Conservation (phyloP, 306 rosid genomes). For the Dryas alaskensis region DNA sequence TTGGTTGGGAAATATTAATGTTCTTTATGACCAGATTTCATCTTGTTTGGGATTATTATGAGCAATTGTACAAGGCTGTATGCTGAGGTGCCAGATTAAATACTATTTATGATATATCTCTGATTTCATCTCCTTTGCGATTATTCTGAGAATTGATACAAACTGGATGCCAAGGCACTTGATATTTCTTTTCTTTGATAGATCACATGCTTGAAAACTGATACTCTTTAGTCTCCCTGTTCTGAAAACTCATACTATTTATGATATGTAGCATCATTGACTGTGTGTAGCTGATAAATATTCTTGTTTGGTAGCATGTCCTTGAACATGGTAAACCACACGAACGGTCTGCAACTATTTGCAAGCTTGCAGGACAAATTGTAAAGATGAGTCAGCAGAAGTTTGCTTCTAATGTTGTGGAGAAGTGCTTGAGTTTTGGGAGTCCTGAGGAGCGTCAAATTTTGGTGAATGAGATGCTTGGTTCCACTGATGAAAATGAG, state of each 20-base stretch:
- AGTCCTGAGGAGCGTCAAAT: slow-evolving; percentile 79
- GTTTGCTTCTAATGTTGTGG: slow-evolving; percentile 97
- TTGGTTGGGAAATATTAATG: background rate
- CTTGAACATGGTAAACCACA: slow-evolving; percentile 74
- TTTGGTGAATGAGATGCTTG: slow-evolving; percentile 89
- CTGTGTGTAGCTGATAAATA: slow-evolving; percentile 7
- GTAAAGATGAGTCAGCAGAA: slow-evolving; percentile 98
- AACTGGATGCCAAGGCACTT: background rate
- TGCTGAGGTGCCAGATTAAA: background rate
- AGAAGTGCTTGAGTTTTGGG: slow-evolving; percentile 87
- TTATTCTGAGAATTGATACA: background rate
- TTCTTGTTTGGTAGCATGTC: slow-evolving; percentile 64
- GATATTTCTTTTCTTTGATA: background rate
- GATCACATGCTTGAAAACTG: background rate
- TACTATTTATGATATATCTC: background rate
- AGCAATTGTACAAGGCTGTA: background rate
- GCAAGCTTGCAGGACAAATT: slow-evolving; percentile 94
- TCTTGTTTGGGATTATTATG: background rate
- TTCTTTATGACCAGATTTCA: background rate
- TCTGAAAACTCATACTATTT: background rate
- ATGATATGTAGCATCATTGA: background rate
- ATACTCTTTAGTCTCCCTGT: background rate
- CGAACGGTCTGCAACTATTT: slow-evolving; percentile 73
- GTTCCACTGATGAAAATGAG: slow-evolving; percentile 90
- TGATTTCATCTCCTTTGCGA: too few species aligned